Conservation (phyloP, 2,329 filamentous ascomycete genomes). For the Amauroascus verrucosus region DNA sequence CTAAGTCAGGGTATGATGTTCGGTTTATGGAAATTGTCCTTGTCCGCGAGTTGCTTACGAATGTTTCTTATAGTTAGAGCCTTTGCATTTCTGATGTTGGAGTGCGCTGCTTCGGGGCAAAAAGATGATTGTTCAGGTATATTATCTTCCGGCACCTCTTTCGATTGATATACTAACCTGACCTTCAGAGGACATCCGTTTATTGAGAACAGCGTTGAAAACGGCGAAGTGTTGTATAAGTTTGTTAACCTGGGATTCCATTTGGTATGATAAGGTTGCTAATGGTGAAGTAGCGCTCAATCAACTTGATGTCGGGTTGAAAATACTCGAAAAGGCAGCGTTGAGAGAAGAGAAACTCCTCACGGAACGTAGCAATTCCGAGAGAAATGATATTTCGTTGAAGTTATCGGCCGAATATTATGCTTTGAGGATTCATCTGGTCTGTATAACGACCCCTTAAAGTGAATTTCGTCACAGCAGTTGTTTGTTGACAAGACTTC, state of each 20-base stretch:
- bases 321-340: slow-evolving; percentile 55
- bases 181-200: slow-evolving; percentile 41
- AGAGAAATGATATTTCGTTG: slow-evolving; percentile 17
- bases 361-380: slow-evolving; percentile 9
- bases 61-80: slow-evolving; percentile 32
- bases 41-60: background rate
- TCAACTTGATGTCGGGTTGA: slow-evolving; percentile 49
- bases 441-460: slow-evolving; percentile 33
- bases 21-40: background rate
- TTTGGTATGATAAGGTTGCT: slow-evolving; percentile 12
- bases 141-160: background rate
- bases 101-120: slow-evolving; percentile 36
- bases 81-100: slow-evolving; percentile 59
- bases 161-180: background rate
- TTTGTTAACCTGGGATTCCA: slow-evolving; percentile 28
- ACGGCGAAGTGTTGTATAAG: slow-evolving; percentile 54
- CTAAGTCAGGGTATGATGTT: slow-evolving; percentile 19
- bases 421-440: slow-evolving; percentile 55
- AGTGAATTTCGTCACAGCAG: background rate
- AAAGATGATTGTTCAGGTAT: background rate
- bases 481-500: background rate
- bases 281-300: slow-evolving; percentile 33
- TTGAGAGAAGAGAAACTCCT: slow-evolving; percentile 40
- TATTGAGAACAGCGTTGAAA: slow-evolving; percentile 59
- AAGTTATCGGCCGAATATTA: slow-evolving; percentile 49